Base-by-base conservation (phyloP, 1,284 basidiomycete genomes). In the Cryptococcus maquisensis region DNA sequence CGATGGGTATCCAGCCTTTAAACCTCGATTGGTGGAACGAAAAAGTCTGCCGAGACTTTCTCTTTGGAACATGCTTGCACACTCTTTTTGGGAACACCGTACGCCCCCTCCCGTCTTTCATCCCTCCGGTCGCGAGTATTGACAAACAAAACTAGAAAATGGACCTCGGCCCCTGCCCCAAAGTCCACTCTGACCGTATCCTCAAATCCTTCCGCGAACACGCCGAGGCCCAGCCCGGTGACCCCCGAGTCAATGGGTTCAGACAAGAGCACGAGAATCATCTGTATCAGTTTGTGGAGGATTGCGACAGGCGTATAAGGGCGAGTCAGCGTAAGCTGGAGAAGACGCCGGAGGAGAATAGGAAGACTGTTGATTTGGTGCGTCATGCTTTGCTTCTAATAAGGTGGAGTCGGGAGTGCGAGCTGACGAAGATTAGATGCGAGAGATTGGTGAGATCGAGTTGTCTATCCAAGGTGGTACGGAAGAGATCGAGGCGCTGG, bases 291-390 rank as follows among this genome's bases (percentile, higher is more conserved):
- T 98, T 98, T 75, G 91, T 99, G 60, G 93, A 96, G 67, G 96
- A 98, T 74, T 98, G 95, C 77, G 96, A 99, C 81, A 81, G 96
- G 65, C 84, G 95, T 69, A 98, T 99, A 77, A 81, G 90, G 45
- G 85, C 90, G 42, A 91, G 92, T 54, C 95, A 98, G 75, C 83
- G 93, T 61, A 83, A 96, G 68, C 79, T 99, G 67, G 96, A 98
- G 80, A 98, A 98, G 81, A 98, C 96, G 21, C 96, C 96, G 10
- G 96, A 98, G 78, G 96, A 99, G 81, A 98, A 98, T 74, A 91
- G 92, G 50, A 94, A 96, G 78, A 98, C 95, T 32, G 96, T 96
- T 21, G 94, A 95, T 75, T 78, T 98, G 80, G 88, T 89, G 66
- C 61, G 79, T 74, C 6, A 13, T n/a, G 10, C 16, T 51, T 18